Evolutionary conservation across 148 eudicot genomes (phyloP), one percentile per base, ranked within the genome.

Genomic region (Vaccinium corymbosum): DNA sequence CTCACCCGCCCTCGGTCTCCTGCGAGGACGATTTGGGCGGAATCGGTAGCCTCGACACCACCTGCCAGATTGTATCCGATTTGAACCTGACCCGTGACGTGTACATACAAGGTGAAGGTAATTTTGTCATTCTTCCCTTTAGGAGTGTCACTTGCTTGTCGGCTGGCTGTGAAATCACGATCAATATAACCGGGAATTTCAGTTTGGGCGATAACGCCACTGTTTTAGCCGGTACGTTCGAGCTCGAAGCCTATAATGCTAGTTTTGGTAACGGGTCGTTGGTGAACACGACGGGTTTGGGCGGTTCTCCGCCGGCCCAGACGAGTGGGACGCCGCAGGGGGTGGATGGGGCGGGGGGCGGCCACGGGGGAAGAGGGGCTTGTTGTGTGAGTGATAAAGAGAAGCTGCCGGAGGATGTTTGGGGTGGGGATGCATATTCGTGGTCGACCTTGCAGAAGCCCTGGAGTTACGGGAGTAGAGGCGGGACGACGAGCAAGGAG

Each of bases 371-470:
- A 0, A 88, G 99, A 75, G 99, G 99, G 46, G 99, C 99, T 0
- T 89, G 90, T 51, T 97, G 99, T 81, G 62, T 92, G 90, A 76
- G 66, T 81, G 91, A 92, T 85, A 87, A 91, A 52, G 80, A 86
- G 32, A 93, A 89, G 92, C 82, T 76, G 38, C 95, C 94, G 38
- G 99, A 94, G 48, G 99, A 97, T 86, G 92, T 87, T 29, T 97
- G 99, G 99, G 99, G 99, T 20, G 99, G 99, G 79, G 98, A 97
- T 90, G 85, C 99, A 0, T 97, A 97, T 83, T 85, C 94, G 2
- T 97, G 98, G 98, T 88, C 94, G 22, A n/a, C 89, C 0, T 88
- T 97, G 89, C 83, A 85, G 85, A 74, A 73, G 83, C 99, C 99
- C 5, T 88, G 89, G 92, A 93, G 94, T 86, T 97, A 93, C 81